These are phyloP conservation scores for Cystobasidiaceae sp. DNA, from an alignment of 1,284 basidiomycete species.

Conservation along the genomic window DNA sequence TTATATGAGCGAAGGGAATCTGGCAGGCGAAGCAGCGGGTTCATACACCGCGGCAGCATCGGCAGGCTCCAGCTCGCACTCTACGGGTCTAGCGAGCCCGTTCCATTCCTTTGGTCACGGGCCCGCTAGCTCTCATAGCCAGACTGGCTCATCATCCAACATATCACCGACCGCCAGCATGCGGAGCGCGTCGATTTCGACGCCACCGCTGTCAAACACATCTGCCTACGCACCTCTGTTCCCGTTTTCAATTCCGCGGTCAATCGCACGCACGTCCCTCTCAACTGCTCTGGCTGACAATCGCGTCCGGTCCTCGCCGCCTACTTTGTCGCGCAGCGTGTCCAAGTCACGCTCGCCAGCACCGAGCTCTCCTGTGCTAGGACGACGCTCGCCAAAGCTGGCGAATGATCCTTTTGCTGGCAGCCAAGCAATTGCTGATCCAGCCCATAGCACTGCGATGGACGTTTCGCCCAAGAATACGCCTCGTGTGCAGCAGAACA, in stretches of 20 bases:
- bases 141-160: background rate
- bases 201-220: slow-evolving; percentile 1
- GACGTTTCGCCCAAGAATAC: background rate
- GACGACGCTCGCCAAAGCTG: slow-evolving; percentile 17
- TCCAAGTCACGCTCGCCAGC: background rate
- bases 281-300: background rate
- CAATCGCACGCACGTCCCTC: background rate
- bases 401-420: too few species aligned
- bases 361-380: slow-evolving; percentile 11
- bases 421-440: too few species aligned
- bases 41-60: background rate
- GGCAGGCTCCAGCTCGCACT: background rate
- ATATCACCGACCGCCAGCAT: background rate
- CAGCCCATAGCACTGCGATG: too few species aligned
- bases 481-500: background rate
- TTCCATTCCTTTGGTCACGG: background rate
- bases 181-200: slow-evolving; percentile 2
- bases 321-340: background rate
- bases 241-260: slow-evolving; percentile 17
- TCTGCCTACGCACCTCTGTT: slow-evolving; percentile 16
- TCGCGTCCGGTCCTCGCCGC: background rate
- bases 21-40: background rate
- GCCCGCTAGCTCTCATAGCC: background rate
- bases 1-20: background rate
- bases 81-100: slow-evolving; percentile 14